These are phyloP conservation scores for Flagelloscypha sp. DNA, from an alignment of 768 basidiomycete genomes.

Conservation along the genomic window DNA sequence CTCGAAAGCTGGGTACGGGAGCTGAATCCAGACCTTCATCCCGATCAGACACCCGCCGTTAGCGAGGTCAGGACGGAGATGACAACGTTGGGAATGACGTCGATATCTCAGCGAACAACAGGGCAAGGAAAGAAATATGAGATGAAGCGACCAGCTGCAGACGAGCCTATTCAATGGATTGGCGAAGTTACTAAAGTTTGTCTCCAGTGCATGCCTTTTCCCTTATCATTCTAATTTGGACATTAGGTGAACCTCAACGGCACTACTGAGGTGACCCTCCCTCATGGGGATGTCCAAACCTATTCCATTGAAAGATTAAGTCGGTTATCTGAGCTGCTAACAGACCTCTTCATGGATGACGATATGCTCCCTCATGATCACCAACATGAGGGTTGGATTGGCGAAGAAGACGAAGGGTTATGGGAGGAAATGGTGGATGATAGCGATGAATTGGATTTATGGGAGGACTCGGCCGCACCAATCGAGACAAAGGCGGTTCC, in stretches of 20 bases:
- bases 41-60: slow-evolving; percentile 33
- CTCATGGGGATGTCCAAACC: slow-evolving; percentile 38
- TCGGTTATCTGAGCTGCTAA: slow-evolving; percentile 71
- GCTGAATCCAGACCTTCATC: no score
- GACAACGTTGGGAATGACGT: slow-evolving; percentile 56
- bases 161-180: slow-evolving; percentile 60
- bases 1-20: slow-evolving; percentile 75
- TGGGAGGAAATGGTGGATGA: slow-evolving; percentile 30
- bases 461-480: no score
- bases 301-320: slow-evolving; percentile 66
- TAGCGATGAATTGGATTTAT: no score
- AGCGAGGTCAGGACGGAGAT: slow-evolving; percentile 58
- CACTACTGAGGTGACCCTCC: slow-evolving; percentile 62
- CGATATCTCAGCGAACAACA: slow-evolving; percentile 36
- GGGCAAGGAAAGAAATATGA: slow-evolving; percentile 29
- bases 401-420: slow-evolving; percentile 31
- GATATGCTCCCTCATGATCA: slow-evolving; percentile 32
- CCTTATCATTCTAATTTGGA: slow-evolving; percentile 7
- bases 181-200: slow-evolving; percentile 77
- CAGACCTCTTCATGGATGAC: slow-evolving; percentile 58
- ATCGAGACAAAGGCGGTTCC: no score
- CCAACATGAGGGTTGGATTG: slow-evolving; percentile 33
- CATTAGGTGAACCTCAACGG: slow-evolving; percentile 67
- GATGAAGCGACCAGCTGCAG: slow-evolving; percentile 33
- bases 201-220: slow-evolving; percentile 6